A percentile compares a stretch with the other conserved stretches of the same genome.
Evolutionary conservation across 495 filamentous ascomycete species (phyloP).

Genomic region (Aspergillus mulundensis): DNA sequence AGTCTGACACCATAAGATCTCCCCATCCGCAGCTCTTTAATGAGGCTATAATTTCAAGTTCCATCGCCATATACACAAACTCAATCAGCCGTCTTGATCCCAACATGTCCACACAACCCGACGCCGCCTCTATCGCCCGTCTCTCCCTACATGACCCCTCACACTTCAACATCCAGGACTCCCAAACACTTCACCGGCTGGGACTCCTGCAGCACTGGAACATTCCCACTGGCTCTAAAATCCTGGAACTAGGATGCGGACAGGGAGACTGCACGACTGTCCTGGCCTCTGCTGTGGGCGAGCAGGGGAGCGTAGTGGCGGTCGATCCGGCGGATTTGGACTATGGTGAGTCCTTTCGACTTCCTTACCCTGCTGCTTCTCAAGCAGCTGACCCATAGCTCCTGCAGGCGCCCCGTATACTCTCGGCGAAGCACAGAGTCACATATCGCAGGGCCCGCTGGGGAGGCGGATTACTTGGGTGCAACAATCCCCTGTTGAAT

Average conservation of each 20-base stretch:
- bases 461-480: constrained; percentile 40
- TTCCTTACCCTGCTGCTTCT: constrained; percentile 6
- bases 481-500: constrained; percentile 26
- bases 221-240: constrained; percentile 32
- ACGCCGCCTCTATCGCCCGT: constrained; percentile 16
- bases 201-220: constrained; percentile 34
- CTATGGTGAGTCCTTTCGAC: constrained; percentile 35
- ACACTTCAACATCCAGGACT: constrained; percentile 28
- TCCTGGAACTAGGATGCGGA: constrained; percentile 54
- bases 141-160: constrained; percentile 23
- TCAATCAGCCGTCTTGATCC: not conserved
- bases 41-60: not conserved
- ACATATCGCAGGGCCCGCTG: constrained; percentile 30
- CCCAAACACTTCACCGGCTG: constrained; percentile 44
- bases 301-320: constrained; percentile 38
- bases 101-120: constrained; percentile 13
- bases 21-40: constrained; percentile 4
- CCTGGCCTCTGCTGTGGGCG: constrained; percentile 43
- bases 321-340: constrained; percentile 47
- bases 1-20: constrained; percentile 10
- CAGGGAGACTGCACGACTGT: constrained; percentile 48
- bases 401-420: constrained; percentile 28
- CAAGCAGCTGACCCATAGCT: constrained; percentile 9
- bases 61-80: not conserved
- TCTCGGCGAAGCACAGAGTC: constrained; percentile 32